phyloP scores from a whole-genome alignment of 2,329 filamentous ascomycete genomes.

The Aspergillus ibericus region DNA sequence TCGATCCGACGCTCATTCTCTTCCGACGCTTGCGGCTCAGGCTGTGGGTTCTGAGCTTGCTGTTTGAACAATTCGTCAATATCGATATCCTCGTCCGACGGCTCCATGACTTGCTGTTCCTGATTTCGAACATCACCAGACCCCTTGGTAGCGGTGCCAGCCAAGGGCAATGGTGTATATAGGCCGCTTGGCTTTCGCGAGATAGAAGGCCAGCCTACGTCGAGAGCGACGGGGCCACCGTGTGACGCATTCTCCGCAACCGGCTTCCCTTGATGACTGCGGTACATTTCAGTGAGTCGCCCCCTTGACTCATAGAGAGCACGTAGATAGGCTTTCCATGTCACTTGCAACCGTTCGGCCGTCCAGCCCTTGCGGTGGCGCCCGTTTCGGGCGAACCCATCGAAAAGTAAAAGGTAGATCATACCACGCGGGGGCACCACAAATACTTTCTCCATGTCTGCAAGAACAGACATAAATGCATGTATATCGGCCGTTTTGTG shows the following conservation, averaged over 20 bases:
- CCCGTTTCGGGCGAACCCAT: constrained; percentile 76
- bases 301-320: constrained; percentile 39
- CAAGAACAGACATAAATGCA: constrained; percentile 68
- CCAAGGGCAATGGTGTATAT: constrained; percentile 30
- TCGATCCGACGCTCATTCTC: constrained; percentile 34
- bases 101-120: not conserved
- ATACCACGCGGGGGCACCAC: constrained; percentile 69
- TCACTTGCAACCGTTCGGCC: constrained; percentile 62
- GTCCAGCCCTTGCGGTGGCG: constrained; percentile 71
- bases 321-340: constrained; percentile 65
- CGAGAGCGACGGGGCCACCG: constrained; percentile 7
- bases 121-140: not conserved
- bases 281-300: constrained; percentile 24
- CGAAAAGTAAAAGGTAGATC: constrained; percentile 78
- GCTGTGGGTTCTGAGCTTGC: constrained; percentile 5
- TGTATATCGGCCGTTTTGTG: constrained; percentile 68
- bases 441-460: constrained; percentile 72
- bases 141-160: not conserved
- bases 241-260: constrained; percentile 35
- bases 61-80: constrained; percentile 14
- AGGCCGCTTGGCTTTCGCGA: constrained; percentile 17
- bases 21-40: constrained; percentile 15
- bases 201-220: constrained; percentile 5
- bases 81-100: not conserved
- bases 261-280: constrained; percentile 16